These are phyloP conservation scores for Nadsonia commutata DNA, from an alignment of 1,139 yeast species.

Conservation along the genomic window DNA sequence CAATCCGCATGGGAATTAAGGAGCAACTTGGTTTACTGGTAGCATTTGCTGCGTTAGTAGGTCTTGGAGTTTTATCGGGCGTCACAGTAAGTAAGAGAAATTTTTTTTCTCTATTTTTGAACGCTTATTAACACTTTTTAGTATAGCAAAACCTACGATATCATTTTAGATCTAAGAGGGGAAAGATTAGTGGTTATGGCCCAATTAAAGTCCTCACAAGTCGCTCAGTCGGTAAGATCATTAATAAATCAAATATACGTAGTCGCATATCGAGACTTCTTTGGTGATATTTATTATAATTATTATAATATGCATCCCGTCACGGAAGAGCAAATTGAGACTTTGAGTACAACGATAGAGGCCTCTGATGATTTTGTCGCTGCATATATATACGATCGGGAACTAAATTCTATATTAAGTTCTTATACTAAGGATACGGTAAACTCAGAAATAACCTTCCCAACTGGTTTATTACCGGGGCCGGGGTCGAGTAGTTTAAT, in stretches of 20 bases:
- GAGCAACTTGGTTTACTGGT: neutral
- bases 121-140: neutral
- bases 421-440: neutral
- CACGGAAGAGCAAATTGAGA: conserved; percentile 7
- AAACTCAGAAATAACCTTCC: conserved; percentile 7
- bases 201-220: conserved; percentile 66
- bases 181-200: conserved; percentile 68
- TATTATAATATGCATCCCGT: conserved; percentile 14
- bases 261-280: conserved; percentile 16
- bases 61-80: neutral
- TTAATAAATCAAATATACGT: conserved; percentile 43
- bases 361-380: conserved; percentile 16
- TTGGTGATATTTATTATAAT: conserved; percentile 17
- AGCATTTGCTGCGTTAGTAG: neutral
- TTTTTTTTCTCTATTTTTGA: neutral
- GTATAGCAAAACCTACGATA: conserved; percentile 46
- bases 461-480: conserved; percentile 9
- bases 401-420: conserved; percentile 4
- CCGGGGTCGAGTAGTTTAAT: neutral
- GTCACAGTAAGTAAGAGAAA: neutral
- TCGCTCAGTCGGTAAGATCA: conserved; percentile 49
- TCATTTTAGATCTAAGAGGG: conserved; percentile 46
- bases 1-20: neutral
- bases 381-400: conserved; percentile 13
- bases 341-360: conserved; percentile 14